phyloP scores from a whole-genome alignment of 2,329 filamentous ascomycete genomes.

The Colletotrichum simmondsii region DNA sequence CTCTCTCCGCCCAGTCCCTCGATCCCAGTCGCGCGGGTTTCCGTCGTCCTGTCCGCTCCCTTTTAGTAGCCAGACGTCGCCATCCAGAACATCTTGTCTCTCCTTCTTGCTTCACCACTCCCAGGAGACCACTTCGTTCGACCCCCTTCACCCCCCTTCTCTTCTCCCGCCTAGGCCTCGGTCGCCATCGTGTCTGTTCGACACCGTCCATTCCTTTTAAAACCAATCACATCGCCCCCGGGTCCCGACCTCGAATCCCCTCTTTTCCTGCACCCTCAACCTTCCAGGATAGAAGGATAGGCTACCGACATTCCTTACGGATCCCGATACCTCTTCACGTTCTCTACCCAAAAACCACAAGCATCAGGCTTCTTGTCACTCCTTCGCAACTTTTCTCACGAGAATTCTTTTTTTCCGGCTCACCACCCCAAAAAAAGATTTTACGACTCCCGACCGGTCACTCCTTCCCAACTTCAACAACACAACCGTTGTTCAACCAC shows the following conservation, averaged over 20 bases:
- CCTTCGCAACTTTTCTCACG: constrained; percentile 28
- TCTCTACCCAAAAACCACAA: constrained; percentile 16
- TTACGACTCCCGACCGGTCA: constrained; percentile 27
- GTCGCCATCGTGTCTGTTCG: constrained; percentile 33
- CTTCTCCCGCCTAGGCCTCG: constrained; percentile 29
- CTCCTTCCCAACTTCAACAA: constrained; percentile 25
- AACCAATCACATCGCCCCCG: constrained; percentile 21
- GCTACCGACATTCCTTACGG: constrained; percentile 32
- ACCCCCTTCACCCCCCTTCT: constrained; percentile 19
- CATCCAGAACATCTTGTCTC: constrained; percentile 35
- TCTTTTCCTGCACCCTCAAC: constrained; percentile 33
- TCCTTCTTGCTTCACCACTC: constrained; percentile 36
- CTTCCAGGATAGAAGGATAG: constrained; percentile 35
- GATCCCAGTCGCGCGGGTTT: constrained; percentile 32
- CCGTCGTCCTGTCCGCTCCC: constrained; percentile 14
- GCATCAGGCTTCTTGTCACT: constrained; percentile 33
- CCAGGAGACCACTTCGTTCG: constrained; percentile 39
- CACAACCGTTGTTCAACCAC: constrained; percentile 38
- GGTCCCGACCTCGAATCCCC: constrained; percentile 22
- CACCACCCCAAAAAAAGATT: constrained; percentile 24
- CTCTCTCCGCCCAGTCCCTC: constrained; percentile 20
- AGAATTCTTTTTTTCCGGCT: constrained; percentile 30
- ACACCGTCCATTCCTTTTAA: constrained; percentile 36
- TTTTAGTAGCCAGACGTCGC: constrained; percentile 33
- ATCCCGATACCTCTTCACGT: constrained; percentile 21